phyloP scores from a whole-genome alignment of 805 yeast species.

The Brettanomyces custersianus region DNA sequence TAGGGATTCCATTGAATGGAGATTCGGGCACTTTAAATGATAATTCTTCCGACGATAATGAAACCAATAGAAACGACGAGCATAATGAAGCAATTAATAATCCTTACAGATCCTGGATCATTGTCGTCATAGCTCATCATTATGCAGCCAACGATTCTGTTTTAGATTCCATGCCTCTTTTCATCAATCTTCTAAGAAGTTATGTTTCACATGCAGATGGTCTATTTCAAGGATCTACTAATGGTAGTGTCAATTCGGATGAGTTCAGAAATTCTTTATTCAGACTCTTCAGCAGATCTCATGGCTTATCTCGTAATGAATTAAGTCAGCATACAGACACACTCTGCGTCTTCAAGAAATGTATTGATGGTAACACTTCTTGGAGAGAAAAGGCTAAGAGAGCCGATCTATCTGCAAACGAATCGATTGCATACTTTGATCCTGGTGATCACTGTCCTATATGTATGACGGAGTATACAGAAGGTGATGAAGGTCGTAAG shows the following conservation, averaged over 20 bases:
- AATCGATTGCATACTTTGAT: conserved; percentile 1
- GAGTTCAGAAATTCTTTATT: conserved; percentile 15
- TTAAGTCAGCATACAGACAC: conserved; percentile 11
- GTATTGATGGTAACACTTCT: neutral
- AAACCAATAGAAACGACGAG: neutral
- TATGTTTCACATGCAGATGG: too few relatives aligned
- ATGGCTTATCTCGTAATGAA: conserved; percentile 10
- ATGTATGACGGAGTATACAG: conserved; percentile 41
- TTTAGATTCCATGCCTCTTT: conserved; percentile 32
- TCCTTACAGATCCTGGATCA: conserved; percentile 45
- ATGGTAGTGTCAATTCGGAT: conserved; percentile 8
- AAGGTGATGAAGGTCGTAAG: conserved; percentile 37
- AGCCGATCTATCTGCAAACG: neutral
- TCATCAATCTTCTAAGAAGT: conserved; percentile 15
- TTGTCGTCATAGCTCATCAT: conserved; percentile 51
- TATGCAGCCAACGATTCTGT: conserved; percentile 32
- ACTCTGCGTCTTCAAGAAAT: conserved; percentile 9
- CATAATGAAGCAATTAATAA: too few relatives aligned
- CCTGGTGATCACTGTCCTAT: conserved; percentile 37
- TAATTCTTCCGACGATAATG: neutral
- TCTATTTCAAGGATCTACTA: too few relatives aligned
- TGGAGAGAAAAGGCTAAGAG: conserved; percentile 4
- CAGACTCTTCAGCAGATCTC: conserved; percentile 13
- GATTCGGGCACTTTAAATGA: neutral
- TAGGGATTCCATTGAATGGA: neutral